Evolutionary conservation across 1,284 basidiomycete species (phyloP).

Genomic region (Ceratobasidium sp.): DNA sequence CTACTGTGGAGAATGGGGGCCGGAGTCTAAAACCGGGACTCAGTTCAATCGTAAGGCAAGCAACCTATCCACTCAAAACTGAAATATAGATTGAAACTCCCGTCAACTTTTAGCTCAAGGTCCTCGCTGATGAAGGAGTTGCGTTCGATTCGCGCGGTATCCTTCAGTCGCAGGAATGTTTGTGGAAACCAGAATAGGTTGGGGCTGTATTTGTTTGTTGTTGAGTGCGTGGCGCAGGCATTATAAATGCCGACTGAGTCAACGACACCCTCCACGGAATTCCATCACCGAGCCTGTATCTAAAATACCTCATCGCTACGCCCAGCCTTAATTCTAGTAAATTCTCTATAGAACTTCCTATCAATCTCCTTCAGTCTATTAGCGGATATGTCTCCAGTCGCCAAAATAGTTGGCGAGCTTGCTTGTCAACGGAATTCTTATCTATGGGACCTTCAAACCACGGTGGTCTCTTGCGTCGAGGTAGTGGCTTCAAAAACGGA

Average conservation of each 20-base stretch:
- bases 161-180: slow-evolving; percentile 52
- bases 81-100: neutral
- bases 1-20: slow-evolving; percentile 72
- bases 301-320: neutral
- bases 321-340: neutral
- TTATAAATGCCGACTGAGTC: slow-evolving; percentile 18
- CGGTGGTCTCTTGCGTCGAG: slow-evolving; percentile 43
- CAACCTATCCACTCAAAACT: slow-evolving; percentile 50
- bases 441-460: slow-evolving; percentile 29
- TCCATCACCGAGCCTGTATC: too few relatives aligned
- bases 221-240: neutral
- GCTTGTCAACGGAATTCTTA: slow-evolving; percentile 46
- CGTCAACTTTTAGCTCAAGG: slow-evolving; percentile 56
- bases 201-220: too few relatives aligned
- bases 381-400: neutral
- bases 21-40: slow-evolving; percentile 54
- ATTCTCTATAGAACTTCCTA: neutral
- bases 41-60: slow-evolving; percentile 53
- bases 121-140: slow-evolving; percentile 67
- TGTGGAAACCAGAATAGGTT: slow-evolving; percentile 12
- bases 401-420: slow-evolving; percentile 43
- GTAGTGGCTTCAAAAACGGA: slow-evolving; percentile 18
- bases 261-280: neutral
- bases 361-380: too few relatives aligned
- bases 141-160: slow-evolving; percentile 62